Base-by-base conservation (phyloP, 1,284 basidiomycete genomes). In the Pseudozyma sp. region DNA sequence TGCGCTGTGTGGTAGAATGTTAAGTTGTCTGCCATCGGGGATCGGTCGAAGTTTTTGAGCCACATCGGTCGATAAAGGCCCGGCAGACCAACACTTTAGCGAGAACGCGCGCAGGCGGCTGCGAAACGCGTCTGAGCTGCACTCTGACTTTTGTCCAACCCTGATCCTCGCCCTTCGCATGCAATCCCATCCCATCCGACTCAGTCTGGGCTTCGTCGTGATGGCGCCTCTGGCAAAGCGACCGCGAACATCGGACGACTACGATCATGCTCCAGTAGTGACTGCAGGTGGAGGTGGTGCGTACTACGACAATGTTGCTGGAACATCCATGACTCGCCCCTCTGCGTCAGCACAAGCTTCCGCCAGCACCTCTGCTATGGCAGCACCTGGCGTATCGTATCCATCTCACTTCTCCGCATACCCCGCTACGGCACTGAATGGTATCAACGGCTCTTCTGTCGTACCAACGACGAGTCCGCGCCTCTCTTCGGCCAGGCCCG, bases 291-390 rank as follows among this genome's bases (percentile, higher is more conserved):
- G 16, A 7, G 29, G 54, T 10, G 42, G 43, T 5, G 43, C 14
- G 3, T 64, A 55, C 45, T 64, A 69, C 61, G 61, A 69, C 53
- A 64, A 59, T 37, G 56, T 69, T 6, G 56, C 67, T 7, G 52
- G 61, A 10, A 64, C 60, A 40, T 55, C 56, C 14, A 42, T 64
- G 44, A 68, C 59, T 11, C 54, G 60, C 31, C 24, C 55, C 33
- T 47, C 67, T 5, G 6, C n/a, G 45, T 29, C 40, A 7, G 13
- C 29, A 5, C 46, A n/a, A 33, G 14, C 11, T 5, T 7, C 24
- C 0, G 37, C n/a, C 3, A 29, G 45, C 14, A 16, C 29, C 11
- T 42, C 47, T 10, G 30, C 39, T 17, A 58, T 44, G 14, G 16
- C 19, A 1, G 40, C 46, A 17, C 60, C 53, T 5, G n/a, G 39